Conservation (phyloP, 192 early-diverging fungal species). For the Allomyces macrogynus region DNA sequence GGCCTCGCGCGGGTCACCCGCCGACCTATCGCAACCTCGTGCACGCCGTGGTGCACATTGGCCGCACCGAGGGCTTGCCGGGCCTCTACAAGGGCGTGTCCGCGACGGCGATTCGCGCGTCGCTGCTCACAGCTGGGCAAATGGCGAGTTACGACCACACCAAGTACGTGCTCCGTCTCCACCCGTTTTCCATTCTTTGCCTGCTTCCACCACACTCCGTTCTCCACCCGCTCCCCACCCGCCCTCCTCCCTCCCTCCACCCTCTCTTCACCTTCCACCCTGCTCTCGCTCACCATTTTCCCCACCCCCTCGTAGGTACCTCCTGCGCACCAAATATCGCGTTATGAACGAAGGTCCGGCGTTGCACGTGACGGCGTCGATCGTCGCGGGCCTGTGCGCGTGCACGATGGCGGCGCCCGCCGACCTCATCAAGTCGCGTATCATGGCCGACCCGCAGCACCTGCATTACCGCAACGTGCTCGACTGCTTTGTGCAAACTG, state of each 20-base stretch:
- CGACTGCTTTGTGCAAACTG: constrained; percentile 22
- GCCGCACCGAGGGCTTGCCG: constrained; percentile 12
- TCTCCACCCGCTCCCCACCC: too few species aligned
- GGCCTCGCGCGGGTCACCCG: not conserved
- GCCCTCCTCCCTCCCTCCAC: too few species aligned
- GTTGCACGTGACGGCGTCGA: not conserved
- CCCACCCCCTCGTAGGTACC: too few species aligned
- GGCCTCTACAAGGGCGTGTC: constrained; percentile 25
- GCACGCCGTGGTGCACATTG: constrained; percentile 12
- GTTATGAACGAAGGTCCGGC: not conserved
- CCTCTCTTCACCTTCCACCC: too few species aligned
- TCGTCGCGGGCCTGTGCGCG: constrained; percentile 39
- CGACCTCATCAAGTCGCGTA: constrained; percentile 67
- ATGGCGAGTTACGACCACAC: constrained; percentile 26
- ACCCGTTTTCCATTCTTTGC: too few species aligned
- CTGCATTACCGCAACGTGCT: constrained; percentile 6
- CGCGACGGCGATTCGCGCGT: constrained; percentile 21
- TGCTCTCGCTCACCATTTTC: too few species aligned
- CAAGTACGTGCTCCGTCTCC: constrained; percentile 22
- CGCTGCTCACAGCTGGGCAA: constrained; percentile 24
- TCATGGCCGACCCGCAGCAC: constrained; percentile 51
- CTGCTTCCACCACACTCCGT: too few species aligned
- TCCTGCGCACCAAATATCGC: too few species aligned
- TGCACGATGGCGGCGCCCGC: constrained; percentile 56
- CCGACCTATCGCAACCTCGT: constrained; percentile 8